A percentile compares a stretch with the other conserved stretches of the same genome.
These are phyloP conservation scores for Nepenthes alata DNA, from an alignment of 179 eudicot genomes.

Conservation along the genomic window DNA sequence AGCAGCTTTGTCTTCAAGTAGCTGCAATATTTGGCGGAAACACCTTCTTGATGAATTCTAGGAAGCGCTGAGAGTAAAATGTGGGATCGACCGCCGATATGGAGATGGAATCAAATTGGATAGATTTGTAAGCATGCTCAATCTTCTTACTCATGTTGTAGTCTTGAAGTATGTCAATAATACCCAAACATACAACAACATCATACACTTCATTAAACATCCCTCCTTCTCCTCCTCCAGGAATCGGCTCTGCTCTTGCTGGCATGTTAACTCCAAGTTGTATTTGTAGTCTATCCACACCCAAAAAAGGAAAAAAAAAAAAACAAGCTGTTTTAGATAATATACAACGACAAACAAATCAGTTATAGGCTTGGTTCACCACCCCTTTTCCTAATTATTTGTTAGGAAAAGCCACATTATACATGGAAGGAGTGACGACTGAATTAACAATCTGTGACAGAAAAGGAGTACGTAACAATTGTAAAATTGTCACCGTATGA, in stretches of 20 bases:
- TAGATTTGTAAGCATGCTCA: constrained; percentile 80
- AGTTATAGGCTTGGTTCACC: no score
- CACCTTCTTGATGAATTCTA: constrained; percentile 67
- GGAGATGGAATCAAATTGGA: constrained; percentile 85
- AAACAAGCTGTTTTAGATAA: no score
- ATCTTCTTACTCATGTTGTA: constrained; percentile 78
- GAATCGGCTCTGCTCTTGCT: constrained; percentile 73
- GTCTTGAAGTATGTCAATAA: constrained; percentile 87
- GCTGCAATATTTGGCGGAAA: constrained; percentile 44
- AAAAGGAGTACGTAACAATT: no score
- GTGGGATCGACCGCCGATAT: constrained; percentile 86
- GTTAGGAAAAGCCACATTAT: no score
- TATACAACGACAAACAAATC: no score
- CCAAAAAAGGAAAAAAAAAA: background rate
- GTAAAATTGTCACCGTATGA: no score
- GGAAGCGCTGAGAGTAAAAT: constrained; percentile 70
- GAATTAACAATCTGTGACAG: no score
- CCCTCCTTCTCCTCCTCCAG: constrained; percentile 27
- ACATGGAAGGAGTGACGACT: no score
- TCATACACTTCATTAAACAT: constrained; percentile 65
- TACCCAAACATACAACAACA: constrained; percentile 84
- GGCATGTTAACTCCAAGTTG: constrained; percentile 99
- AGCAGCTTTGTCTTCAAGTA: constrained; percentile 11
- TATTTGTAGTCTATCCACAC: constrained; percentile 56
- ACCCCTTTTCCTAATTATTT: no score